Evolutionary conservation across 257 asterid genomes (phyloP).

Genomic region (Dorcoceras hygrometricum): DNA sequence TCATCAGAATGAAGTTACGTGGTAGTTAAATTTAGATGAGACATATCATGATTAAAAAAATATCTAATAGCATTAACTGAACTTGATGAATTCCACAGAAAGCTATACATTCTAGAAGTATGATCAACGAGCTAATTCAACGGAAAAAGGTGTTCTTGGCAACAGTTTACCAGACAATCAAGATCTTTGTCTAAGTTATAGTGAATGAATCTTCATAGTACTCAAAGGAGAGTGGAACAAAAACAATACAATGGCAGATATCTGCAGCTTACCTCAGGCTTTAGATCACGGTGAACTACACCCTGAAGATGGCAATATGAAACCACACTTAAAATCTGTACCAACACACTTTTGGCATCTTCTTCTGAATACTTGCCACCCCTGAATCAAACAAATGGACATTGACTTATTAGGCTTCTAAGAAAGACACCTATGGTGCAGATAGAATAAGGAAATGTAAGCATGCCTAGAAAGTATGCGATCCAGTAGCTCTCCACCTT

Average conservation of each 20-base stretch:
- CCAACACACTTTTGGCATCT: constrained; percentile 63
- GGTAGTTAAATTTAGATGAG: neutral
- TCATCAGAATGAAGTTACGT: neutral
- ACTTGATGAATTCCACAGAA: too few relatives aligned
- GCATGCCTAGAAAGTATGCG: constrained; percentile 66
- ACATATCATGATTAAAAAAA: neutral
- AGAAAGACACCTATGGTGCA: neutral
- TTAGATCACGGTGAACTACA: constrained; percentile 71
- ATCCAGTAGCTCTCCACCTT: constrained; percentile 83
- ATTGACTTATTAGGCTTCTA: constrained; percentile 7
- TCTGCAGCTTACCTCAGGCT: constrained; percentile 52
- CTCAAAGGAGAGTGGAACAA: neutral
- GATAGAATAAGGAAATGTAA: neutral
- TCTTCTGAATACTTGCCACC: constrained; percentile 74
- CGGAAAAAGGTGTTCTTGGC: neutral
- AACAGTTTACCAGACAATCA: neutral
- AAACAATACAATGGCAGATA: neutral
- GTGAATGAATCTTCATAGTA: neutral
- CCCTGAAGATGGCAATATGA: constrained; percentile 92
- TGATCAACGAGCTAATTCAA: neutral
- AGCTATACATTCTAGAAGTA: neutral
- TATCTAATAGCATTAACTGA: neutral
- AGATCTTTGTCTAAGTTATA: neutral
- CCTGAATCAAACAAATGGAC: constrained; percentile 32
- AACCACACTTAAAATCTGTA: constrained; percentile 56